These are phyloP conservation scores for Scutellaria barbata DNA, from an alignment of 257 asterid species.

Conservation along the genomic window DNA sequence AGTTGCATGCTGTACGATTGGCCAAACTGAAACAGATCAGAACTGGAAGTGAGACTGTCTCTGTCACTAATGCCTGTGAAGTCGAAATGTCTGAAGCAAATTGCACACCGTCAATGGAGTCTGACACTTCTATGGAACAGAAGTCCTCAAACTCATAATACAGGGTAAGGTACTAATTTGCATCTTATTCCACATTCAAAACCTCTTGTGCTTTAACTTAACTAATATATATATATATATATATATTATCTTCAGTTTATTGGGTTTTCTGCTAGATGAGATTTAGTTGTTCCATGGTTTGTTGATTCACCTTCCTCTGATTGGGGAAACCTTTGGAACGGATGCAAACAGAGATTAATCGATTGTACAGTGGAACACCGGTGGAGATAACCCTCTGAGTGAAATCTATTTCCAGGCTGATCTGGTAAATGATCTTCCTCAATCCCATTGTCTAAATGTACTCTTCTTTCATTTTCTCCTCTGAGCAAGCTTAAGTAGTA, in stretches of 20 bases:
- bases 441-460: background rate
- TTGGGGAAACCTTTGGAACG: background rate
- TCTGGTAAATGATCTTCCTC: constrained; percentile 30
- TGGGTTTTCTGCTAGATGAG: constrained; percentile 18
- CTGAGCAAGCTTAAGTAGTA: background rate
- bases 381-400: constrained; percentile 8
- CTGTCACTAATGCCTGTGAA: constrained; percentile 55
- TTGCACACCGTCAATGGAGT: constrained; percentile 33
- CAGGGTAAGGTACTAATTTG: constrained; percentile 43
- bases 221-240: background rate
- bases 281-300: background rate
- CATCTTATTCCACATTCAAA: constrained; percentile 29
- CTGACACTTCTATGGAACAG: constrained; percentile 45
- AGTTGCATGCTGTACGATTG: constrained; percentile 68
- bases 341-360: background rate
- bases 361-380: background rate
- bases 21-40: constrained; percentile 65
- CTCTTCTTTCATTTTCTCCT: background rate
- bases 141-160: constrained; percentile 31
- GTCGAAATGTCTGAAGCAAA: constrained; percentile 94
- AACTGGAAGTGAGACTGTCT: constrained; percentile 44
- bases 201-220: constrained; percentile 16
- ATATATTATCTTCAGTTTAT: constrained; percentile 21
- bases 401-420: background rate
- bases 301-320: constrained; percentile 5